phyloP scores from a whole-genome alignment of 768 basidiomycete species.

The Lyophyllum atratum region DNA sequence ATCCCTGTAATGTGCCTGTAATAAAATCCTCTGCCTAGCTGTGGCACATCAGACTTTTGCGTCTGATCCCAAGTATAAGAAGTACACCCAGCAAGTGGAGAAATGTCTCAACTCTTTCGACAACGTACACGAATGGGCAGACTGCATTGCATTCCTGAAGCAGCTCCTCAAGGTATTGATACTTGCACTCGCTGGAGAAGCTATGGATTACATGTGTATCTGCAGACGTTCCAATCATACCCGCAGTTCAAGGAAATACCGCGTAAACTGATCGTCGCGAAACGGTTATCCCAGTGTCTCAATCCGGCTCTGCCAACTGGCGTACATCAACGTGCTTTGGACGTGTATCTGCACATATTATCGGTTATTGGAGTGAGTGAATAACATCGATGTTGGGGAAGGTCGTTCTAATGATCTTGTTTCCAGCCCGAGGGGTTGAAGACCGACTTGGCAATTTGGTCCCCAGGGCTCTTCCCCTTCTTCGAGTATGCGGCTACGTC shows the following conservation, averaged over 20 bases:
- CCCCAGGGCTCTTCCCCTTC: conserved; percentile 95
- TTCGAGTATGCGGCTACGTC: conserved; percentile 99
- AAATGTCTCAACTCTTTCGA: conserved; percentile 92
- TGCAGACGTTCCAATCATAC: conserved; percentile 88
- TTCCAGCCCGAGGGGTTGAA: conserved; percentile 81
- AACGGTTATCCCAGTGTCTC: conserved; percentile 92
- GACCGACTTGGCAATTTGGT: conserved; percentile 90
- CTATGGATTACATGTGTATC: not conserved
- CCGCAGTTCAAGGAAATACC: conserved; percentile 97
- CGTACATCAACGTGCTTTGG: conserved; percentile 94
- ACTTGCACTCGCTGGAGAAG: not conserved
- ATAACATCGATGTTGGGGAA: not conserved
- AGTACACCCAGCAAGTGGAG: conserved; percentile 91
- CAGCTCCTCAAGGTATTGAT: conserved; percentile 80
- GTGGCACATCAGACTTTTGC: conserved; percentile 57
- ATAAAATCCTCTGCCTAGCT: conserved; percentile 28
- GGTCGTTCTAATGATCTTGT: conserved; percentile 4
- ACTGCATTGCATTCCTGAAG: conserved; percentile 97
- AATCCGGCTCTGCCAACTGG: conserved; percentile 98
- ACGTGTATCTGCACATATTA: conserved; percentile 92
- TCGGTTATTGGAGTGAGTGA: conserved; percentile 82
- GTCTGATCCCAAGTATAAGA: conserved; percentile 92
- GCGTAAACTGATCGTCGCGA: conserved; percentile 89
- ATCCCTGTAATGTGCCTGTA: not conserved
- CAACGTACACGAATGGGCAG: conserved; percentile 98